These are phyloP conservation scores for Physocladia obscura DNA, from an alignment of 192 early-diverging fungal species.

Conservation along the genomic window DNA sequence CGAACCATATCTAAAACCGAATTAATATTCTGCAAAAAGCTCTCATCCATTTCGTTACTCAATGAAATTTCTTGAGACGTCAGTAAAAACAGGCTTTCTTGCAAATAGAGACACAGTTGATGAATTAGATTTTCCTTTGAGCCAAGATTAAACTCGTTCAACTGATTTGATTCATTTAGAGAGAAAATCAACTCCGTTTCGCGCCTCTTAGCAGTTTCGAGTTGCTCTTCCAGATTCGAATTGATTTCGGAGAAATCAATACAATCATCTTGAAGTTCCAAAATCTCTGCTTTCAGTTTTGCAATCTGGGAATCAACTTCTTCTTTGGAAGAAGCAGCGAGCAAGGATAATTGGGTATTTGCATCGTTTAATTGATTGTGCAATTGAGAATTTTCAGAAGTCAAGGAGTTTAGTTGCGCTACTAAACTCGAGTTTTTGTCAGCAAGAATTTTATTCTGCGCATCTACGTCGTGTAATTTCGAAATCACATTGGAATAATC, in stretches of 20 bases:
- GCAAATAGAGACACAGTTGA: not conserved
- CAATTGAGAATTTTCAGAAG: not conserved
- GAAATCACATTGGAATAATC: no score
- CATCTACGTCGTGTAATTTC: no score
- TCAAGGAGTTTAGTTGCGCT: not conserved
- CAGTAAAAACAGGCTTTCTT: not conserved
- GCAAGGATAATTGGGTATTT: no score
- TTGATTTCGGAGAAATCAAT: conserved; percentile 27
- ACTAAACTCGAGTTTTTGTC: not conserved
- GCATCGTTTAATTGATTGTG: no score
- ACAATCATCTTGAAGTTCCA: conserved; percentile 21
- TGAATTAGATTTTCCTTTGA: not conserved
- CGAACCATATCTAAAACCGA: not conserved
- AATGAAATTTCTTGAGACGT: not conserved
- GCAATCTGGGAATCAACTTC: not conserved
- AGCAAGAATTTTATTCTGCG: not conserved
- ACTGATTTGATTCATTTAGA: not conserved
- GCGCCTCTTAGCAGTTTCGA: not conserved
- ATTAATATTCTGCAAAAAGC: not conserved
- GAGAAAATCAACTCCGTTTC: not conserved
- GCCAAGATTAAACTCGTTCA: not conserved
- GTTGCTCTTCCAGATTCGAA: conserved; percentile 3
- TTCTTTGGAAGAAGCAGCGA: no score
- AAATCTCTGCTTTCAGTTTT: not conserved
- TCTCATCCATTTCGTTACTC: no score